Conservation (phyloP, 1,284 basidiomycete genomes). For the Ceratobasidium sp. region DNA sequence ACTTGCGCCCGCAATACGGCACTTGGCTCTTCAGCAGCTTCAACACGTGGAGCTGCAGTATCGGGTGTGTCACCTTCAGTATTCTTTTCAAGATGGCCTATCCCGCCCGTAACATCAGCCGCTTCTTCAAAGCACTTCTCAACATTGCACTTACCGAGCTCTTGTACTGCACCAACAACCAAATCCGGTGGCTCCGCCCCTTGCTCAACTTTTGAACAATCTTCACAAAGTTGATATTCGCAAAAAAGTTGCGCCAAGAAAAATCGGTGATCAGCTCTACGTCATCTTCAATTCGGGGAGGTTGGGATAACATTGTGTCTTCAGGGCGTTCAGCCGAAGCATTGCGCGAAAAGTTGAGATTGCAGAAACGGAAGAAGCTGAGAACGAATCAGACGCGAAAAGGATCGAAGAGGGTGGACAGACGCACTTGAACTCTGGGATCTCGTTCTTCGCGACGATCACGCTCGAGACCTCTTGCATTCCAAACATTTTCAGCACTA, state of each 20-base stretch:
- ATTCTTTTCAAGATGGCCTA: conserved; percentile 95
- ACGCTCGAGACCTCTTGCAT: conserved; percentile 86
- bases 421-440: conserved; percentile 81
- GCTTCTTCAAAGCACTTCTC: not conserved
- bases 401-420: conserved; percentile 28
- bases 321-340: conserved; percentile 53
- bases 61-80: conserved; percentile 89
- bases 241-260: conserved; percentile 98
- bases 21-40: conserved; percentile 99
- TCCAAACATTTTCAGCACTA: conserved; percentile 98
- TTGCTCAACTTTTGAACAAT: conserved; percentile 99
- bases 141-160: conserved; percentile 72
- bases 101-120: conserved; percentile 43
- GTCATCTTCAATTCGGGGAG: conserved; percentile 69
- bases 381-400: conserved; percentile 39
- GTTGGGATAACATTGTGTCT: conserved; percentile 60
- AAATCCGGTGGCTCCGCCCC: conserved; percentile 90
- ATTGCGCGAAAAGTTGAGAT: conserved; percentile 71
- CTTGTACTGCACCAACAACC: conserved; percentile 98
- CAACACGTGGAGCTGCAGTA: conserved; percentile 94
- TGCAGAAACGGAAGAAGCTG: conserved; percentile 96
- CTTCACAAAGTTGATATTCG: conserved; percentile 97
- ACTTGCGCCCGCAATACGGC: conserved; percentile 96
- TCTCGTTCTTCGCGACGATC: conserved; percentile 88
- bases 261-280: conserved; percentile 91